phyloP scores from a whole-genome alignment of 2,329 filamentous ascomycete species.

The Verticillium klebahnii region DNA sequence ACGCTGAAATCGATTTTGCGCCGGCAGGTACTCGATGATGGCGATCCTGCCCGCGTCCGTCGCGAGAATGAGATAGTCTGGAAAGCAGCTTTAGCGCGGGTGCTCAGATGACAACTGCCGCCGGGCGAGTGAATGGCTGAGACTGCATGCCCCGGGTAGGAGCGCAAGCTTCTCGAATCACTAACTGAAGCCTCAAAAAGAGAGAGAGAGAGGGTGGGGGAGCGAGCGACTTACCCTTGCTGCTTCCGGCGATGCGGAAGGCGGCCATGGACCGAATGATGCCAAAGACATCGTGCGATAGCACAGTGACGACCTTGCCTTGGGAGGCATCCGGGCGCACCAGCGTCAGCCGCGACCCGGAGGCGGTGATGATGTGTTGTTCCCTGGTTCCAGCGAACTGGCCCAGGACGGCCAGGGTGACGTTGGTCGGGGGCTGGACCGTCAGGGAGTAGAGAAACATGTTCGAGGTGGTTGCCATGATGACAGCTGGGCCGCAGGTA shows the following conservation, averaged over 20 bases:
- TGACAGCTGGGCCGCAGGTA: slow-evolving; percentile 43
- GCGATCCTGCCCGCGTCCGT: slow-evolving; percentile 95
- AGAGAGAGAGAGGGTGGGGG: slow-evolving; percentile 12
- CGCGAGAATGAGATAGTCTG: slow-evolving; percentile 93
- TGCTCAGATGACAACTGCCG: background rate
- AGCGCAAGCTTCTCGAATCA: slow-evolving; percentile 40
- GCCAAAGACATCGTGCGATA: slow-evolving; percentile 92
- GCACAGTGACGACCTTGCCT: slow-evolving; percentile 78
- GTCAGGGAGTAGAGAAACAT: slow-evolving; percentile 99
- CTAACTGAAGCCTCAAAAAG: slow-evolving; percentile 58
- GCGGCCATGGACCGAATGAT: slow-evolving; percentile 87
- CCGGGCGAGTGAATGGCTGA: background rate
- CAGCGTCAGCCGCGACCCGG: slow-evolving; percentile 83
- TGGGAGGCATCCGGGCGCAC: slow-evolving; percentile 80
- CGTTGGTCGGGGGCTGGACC: slow-evolving; percentile 83
- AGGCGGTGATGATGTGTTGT: slow-evolving; percentile 93
- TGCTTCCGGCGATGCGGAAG: slow-evolving; percentile 89
- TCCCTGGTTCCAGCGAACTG: slow-evolving; percentile 96
- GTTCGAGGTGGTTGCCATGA: slow-evolving; percentile 95
- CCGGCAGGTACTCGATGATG: slow-evolving; percentile 84
- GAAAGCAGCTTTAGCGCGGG: background rate
- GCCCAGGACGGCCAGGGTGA: slow-evolving; percentile 86
- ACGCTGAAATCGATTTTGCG: slow-evolving; percentile 81
- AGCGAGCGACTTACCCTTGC: slow-evolving; percentile 72
- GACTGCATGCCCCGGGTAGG: slow-evolving; percentile 4